Percentiles rank a stretch among this genome's conserved stretches.
phyloP scores from a whole-genome alignment of 1,284 basidiomycete species.

The Golubevia sp. region DNA sequence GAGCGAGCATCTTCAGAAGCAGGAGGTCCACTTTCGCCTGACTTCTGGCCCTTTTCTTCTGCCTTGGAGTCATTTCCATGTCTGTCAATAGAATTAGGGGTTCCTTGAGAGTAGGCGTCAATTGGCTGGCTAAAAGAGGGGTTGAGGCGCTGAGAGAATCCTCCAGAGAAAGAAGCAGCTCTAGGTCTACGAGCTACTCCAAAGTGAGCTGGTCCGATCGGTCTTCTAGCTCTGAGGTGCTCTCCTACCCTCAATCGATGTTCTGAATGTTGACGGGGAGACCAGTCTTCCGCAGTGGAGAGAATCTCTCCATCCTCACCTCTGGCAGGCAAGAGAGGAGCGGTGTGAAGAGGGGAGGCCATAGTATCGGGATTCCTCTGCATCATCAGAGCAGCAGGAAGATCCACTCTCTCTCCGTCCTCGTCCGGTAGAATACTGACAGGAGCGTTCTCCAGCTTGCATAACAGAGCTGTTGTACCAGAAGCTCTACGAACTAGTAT shows the following conservation, averaged over 20 bases:
- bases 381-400: constrained; percentile 48
- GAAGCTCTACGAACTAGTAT: constrained; percentile 52
- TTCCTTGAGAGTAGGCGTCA: background rate
- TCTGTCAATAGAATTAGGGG: background rate
- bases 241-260: constrained; percentile 28
- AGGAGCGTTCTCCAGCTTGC: constrained; percentile 54
- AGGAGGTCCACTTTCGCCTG: background rate
- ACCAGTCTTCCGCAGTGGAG: background rate
- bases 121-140: background rate
- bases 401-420: constrained; percentile 30
- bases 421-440: constrained; percentile 31
- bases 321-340: constrained; percentile 21
- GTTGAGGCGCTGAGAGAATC: constrained; percentile 1
- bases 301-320: constrained; percentile 3
- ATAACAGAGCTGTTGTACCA: constrained; percentile 47
- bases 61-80: background rate
- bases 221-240: constrained; percentile 21
- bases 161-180: constrained; percentile 34
- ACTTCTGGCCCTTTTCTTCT: background rate
- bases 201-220: constrained; percentile 31
- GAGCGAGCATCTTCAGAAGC: background rate
- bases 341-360: constrained; percentile 4
- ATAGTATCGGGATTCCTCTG: constrained; percentile 31
- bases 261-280: constrained; percentile 15
- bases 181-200: constrained; percentile 26